phyloP scores from a whole-genome alignment of 371 early-diverging fungal species.

The Parasitella parasitica region DNA sequence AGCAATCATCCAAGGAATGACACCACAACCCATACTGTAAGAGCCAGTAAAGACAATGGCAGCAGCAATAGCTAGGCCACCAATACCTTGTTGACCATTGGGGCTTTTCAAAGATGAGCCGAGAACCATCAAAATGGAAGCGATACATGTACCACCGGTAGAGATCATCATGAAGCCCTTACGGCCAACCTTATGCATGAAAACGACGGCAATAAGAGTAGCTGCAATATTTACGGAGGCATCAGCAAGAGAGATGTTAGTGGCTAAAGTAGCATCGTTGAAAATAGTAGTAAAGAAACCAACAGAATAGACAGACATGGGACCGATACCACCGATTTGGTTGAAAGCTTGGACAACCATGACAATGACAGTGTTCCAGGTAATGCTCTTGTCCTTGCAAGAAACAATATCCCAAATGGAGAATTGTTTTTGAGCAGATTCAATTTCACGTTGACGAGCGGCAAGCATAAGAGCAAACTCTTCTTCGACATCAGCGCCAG shows the following conservation, averaged over 20 bases:
- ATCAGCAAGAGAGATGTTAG: constrained; percentile 38
- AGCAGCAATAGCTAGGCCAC: constrained; percentile 37
- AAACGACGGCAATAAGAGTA: constrained; percentile 33
- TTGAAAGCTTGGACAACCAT: constrained; percentile 50
- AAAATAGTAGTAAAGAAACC: constrained; percentile 39
- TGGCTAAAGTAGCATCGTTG: constrained; percentile 31
- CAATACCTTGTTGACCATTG: constrained; percentile 18
- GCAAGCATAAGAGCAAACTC: constrained; percentile 30
- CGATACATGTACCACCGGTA: constrained; percentile 35
- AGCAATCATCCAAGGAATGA: constrained; percentile 53
- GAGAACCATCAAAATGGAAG: constrained; percentile 39
- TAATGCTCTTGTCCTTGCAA: constrained; percentile 31
- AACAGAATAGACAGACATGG: constrained; percentile 47
- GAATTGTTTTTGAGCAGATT: constrained; percentile 23
- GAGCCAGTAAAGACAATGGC: constrained; percentile 41
- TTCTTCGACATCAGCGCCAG: constrained; percentile 38
- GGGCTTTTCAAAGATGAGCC: constrained; percentile 21
- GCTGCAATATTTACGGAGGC: constrained; percentile 41
- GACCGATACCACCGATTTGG: constrained; percentile 51
- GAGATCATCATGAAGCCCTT: constrained; percentile 49
- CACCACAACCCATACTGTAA: constrained; percentile 51
- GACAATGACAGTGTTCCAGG: constrained; percentile 41
- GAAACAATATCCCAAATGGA: constrained; percentile 42
- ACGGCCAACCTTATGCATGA: constrained; percentile 45
- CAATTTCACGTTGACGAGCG: constrained; percentile 42